phyloP scores from a whole-genome alignment of 1,284 basidiomycete species.

The Mycena citricolor region DNA sequence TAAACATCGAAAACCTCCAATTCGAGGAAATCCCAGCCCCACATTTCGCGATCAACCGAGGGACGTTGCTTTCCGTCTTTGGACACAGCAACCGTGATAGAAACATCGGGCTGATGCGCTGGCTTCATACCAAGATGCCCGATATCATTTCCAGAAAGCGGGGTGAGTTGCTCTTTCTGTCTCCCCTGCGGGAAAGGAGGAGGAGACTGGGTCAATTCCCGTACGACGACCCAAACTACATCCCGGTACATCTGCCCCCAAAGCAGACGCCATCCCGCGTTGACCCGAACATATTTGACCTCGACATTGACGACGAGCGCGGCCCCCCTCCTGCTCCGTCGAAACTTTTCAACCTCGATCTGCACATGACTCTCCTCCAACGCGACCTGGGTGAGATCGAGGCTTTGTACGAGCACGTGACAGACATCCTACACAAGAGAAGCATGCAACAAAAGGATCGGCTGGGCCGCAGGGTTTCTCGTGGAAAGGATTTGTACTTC shows the following conservation, averaged over 20 bases:
- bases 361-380: conserved; percentile 55
- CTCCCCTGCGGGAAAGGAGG: conserved; percentile 3
- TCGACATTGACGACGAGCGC: conserved; percentile 35
- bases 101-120: conserved; percentile 54
- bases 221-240: conserved; percentile 11
- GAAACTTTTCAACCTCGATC: conserved; percentile 51
- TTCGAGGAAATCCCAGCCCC: conserved; percentile 44
- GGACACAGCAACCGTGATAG: conserved; percentile 58
- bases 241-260: not conserved
- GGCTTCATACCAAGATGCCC: conserved; percentile 37
- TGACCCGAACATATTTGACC: conserved; percentile 33
- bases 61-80: conserved; percentile 54
- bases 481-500: conserved; percentile 54
- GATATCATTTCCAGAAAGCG: conserved; percentile 21
- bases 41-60: conserved; percentile 51
- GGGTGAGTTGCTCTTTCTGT: conserved; percentile 12
- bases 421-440: conserved; percentile 48
- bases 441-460: conserved; percentile 64
- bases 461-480: conserved; percentile 70
- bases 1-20: conserved; percentile 24
- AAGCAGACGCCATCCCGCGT: not conserved
- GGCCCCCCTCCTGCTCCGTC: conserved; percentile 23
- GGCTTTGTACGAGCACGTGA: conserved; percentile 40
- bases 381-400: conserved; percentile 53
- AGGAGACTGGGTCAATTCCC: conserved; percentile 11